phyloP scores from a whole-genome alignment of 148 eudicot genomes.

The Amaranthus hypochondriacus region DNA sequence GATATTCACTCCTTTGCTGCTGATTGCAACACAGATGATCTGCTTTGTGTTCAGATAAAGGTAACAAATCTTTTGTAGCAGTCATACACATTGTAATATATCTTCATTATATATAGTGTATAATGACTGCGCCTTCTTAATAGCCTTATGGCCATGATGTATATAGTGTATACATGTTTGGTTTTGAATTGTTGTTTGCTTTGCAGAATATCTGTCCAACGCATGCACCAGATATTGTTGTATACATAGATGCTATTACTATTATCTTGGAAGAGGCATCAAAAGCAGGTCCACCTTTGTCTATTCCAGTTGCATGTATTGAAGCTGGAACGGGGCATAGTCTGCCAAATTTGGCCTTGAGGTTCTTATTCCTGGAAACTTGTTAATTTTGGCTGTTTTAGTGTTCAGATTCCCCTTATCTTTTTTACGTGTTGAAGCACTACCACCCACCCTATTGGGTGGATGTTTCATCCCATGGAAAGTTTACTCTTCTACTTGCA shows the following conservation, averaged over 20 bases:
- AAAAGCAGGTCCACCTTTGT: constrained; percentile 58
- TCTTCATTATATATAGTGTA: constrained; percentile 1
- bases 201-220: constrained; percentile 90
- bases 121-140: neutral
- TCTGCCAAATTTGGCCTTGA: constrained; percentile 83
- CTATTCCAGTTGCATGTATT: constrained; percentile 76
- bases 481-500: neutral
- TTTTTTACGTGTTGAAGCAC: neutral
- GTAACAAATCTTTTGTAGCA: constrained; percentile 26
- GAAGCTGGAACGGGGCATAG: constrained; percentile 80
- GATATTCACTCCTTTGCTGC: constrained; percentile 81
- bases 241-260: constrained; percentile 84
- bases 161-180: neutral
- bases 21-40: constrained; percentile 88
- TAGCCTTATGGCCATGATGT: neutral
- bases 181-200: neutral
- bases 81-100: constrained; percentile 9
- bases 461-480: neutral
- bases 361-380: constrained; percentile 39
- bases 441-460: neutral
- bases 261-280: constrained; percentile 82
- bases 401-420: neutral
- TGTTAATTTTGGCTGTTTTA: constrained; percentile 17
- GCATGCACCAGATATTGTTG: constrained; percentile 66
- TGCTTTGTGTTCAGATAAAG: constrained; percentile 96